Evolutionary conservation across 1,139 yeast species (phyloP).

Genomic region (Candida freyschussii): DNA sequence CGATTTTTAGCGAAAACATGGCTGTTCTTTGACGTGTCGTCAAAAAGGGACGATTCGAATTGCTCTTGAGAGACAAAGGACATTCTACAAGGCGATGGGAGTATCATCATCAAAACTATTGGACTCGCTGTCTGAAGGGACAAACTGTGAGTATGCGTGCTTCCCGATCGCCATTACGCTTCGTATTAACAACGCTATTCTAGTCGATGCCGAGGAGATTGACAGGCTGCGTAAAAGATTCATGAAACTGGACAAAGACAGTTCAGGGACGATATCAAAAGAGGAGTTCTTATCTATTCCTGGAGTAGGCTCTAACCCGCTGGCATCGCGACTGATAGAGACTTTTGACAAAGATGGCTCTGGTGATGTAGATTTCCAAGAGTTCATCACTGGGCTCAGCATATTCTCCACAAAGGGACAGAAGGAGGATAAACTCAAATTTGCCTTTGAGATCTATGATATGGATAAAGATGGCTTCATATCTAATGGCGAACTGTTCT

Average conservation of each 20-base stretch:
- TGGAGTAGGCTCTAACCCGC: slow-evolving; percentile 84
- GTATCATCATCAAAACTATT: slow-evolving; percentile 61
- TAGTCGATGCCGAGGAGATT: slow-evolving; percentile 83
- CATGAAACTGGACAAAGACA: slow-evolving; percentile 91
- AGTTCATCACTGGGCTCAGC: slow-evolving; percentile 84
- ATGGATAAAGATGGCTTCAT: slow-evolving; percentile 93
- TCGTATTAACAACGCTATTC: not conserved
- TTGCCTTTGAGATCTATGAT: slow-evolving; percentile 93
- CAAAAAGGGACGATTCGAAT: no score
- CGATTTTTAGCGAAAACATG: no score
- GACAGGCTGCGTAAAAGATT: slow-evolving; percentile 88
- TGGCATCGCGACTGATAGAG: slow-evolving; percentile 86
- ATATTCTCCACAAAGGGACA: slow-evolving; percentile 90
- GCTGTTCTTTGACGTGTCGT: no score
- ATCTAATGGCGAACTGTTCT: slow-evolving; percentile 89
- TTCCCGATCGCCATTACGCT: not conserved
- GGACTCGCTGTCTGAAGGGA: slow-evolving; percentile 67
- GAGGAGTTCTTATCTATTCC: slow-evolving; percentile 90
- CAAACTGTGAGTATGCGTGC: slow-evolving; percentile 46
- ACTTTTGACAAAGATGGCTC: slow-evolving; percentile 92
- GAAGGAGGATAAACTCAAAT: slow-evolving; percentile 74
- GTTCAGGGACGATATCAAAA: slow-evolving; percentile 87
- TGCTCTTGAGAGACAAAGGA: no score
- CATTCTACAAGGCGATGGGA: no score
- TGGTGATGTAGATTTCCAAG: slow-evolving; percentile 94